A percentile compares a stretch with the other conserved stretches of the same genome.
phyloP scores from a whole-genome alignment of 345 rosid species.

The Psidium friedrichsthalianum region DNA sequence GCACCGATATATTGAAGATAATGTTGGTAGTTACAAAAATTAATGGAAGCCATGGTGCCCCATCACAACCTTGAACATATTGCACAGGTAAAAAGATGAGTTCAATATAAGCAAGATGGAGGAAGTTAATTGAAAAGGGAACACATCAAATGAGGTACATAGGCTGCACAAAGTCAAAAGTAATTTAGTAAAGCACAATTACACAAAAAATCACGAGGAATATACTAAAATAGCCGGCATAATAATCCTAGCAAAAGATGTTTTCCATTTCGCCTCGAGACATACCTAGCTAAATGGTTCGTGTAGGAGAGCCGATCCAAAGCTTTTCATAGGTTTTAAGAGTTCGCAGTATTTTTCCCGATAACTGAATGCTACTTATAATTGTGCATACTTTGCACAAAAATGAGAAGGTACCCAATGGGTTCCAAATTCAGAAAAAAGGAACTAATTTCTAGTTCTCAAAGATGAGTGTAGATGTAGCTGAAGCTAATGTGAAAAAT shows the following conservation, averaged over 20 bases:
- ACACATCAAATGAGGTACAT: not conserved
- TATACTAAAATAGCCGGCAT: not conserved
- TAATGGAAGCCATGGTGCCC: slow-evolving; percentile 72
- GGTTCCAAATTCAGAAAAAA: not conserved
- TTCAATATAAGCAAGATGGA: not conserved
- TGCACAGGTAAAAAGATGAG: not conserved
- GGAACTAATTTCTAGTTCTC: not conserved
- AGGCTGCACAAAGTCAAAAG: not conserved
- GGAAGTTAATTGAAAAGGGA: not conserved
- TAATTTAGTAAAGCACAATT: not conserved
- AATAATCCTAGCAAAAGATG: not conserved
- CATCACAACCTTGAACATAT: slow-evolving; percentile 46
- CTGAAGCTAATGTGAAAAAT: not conserved
- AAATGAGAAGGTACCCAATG: not conserved
- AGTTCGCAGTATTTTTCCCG: not conserved
- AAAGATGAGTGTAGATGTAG: not conserved
- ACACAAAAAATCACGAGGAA: not conserved
- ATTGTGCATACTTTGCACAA: not conserved
- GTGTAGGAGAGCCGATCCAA: not conserved
- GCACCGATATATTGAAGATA: slow-evolving; percentile 67
- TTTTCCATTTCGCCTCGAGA: not conserved
- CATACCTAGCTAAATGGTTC: not conserved
- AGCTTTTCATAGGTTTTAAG: not conserved
- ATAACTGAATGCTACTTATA: not conserved
- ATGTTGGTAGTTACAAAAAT: slow-evolving; percentile 56